Base-by-base conservation (phyloP, 2,329 filamentous ascomycete species). In the Calonectria hawksworthii region DNA sequence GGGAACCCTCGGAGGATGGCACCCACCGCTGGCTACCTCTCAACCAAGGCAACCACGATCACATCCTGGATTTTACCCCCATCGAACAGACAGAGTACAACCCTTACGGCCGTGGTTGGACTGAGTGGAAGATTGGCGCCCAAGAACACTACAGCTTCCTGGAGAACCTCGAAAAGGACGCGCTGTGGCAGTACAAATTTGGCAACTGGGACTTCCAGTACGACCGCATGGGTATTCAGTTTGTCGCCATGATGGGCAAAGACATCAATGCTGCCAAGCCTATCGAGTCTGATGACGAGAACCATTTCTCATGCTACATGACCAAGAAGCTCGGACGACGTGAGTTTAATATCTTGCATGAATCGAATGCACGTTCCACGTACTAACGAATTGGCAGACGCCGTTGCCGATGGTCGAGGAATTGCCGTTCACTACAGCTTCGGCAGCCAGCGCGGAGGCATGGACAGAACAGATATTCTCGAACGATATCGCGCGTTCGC, bases 351-450 rank as follows among this genome's bases (percentile, higher is more conserved):
- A 26, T 44, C 2, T 14, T 2, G 6, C 13, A 9, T 3, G 10
- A n/a, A 28, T 14, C 10, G 44, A 7, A 18, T 6, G n/a, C 4
- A 11, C 7, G 32, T 26, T 30, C 44, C 11, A 4, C 23, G 44
- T 47, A 32, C 77, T 82, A 64, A 83, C 64, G 30, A 30, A 4
- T 9, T 4, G 0, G 16, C 26, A 84, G 82, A 85, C 54, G 86
- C 89, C 41, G 84, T 89, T 21, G 88, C 91, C 21, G 89, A 92
- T 79, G 90, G 89, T 7, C 86, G 88, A 70, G 88, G 89, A 2
- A 80, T 92, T 11, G 90, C 87, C 4, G 87, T 86, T 6, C 90
- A 92, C 80, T 92, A 90, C 77, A 88, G 87, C 74, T 89, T 89
- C 69, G 84, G 82, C 14, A 84, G 84, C 10, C 85, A 88, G 74